Base-by-base conservation (phyloP, 2,329 filamentous ascomycete genomes). In the Neofusicoccum kwambonambiense region DNA sequence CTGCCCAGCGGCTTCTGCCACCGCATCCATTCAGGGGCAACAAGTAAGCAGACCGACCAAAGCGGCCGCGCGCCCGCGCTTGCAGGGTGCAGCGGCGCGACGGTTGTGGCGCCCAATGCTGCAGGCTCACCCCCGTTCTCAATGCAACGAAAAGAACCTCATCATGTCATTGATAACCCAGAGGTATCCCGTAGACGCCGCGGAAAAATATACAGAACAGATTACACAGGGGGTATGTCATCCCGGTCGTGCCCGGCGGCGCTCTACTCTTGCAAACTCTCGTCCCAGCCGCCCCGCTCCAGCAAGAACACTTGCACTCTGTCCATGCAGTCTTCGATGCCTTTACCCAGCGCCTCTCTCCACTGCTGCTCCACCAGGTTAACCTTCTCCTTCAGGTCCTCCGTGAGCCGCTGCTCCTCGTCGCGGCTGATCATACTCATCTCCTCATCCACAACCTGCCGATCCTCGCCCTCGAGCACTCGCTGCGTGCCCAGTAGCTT, bases 341-440 rank as follows among this genome's bases (percentile, higher is more conserved):
- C 87, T 67, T 89, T 88, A 0, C 93, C 94, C n/a, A 98, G 81
- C 4, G 91, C 93, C 71, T 92, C 91, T 41, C 85, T 83, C 94
- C 95, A 98, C 78, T 96, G 92, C 63, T 92, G 90, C 78, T 97
- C 93, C 39, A 98, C 91, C 68, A 93, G 87, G 37, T 89, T 87
- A 1, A 97, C 95, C 78, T 96, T 96, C 73, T 97, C 94, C 79
- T 98, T 95, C 69, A 98, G 78, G 73, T 97, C 94, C 56, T 89
- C 88, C 6, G 93, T 97, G 72, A 97, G 78, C 64, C 86, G 80
- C 41, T 81, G 80, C 72, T 90, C 90, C 77, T 96, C 91, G 56
- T 85, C 83, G n/a, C 79, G 78, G 62, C 86, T 84, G 70, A 89
- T 87, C 64, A 83, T 82, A 66, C 84, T 68, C 79, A 85, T 83